These are phyloP conservation scores for Monotropa hypopitys DNA, from an alignment of 179 eudicot species.

Conservation along the genomic window DNA sequence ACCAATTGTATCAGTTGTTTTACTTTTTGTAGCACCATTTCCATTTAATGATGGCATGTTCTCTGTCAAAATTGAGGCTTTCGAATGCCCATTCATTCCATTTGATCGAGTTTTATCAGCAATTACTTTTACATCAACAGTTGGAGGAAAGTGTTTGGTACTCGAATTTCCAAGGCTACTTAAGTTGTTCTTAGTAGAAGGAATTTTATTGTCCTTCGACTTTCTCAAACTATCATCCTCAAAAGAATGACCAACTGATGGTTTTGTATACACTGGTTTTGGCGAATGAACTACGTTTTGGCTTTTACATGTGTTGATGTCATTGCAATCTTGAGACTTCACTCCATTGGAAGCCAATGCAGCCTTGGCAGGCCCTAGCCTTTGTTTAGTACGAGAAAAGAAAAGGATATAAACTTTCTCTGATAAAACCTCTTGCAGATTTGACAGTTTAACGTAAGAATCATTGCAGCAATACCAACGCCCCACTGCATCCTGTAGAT, in stretches of 20 bases:
- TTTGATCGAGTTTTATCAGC: conserved; percentile 2
- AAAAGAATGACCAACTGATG: conserved; percentile 15
- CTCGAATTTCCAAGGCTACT: conserved; percentile 26
- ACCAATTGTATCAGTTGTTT: conserved; percentile 15
- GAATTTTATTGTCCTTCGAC: conserved; percentile 30
- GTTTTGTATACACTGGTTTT: conserved; percentile 21
- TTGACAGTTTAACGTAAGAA: conserved; percentile 55
- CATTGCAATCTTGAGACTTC: conserved; percentile 38
- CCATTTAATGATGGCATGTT: conserved; percentile 16
- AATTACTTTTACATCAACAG: conserved; percentile 22
- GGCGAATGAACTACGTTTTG: conserved; percentile 15
- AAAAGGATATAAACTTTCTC: conserved; percentile 93
- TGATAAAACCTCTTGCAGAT: conserved; percentile 65
- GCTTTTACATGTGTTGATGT: conserved; percentile 23
- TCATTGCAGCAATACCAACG: conserved; percentile 99
- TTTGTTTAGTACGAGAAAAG: conserved; percentile 69
- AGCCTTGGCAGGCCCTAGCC: conserved; percentile 33
- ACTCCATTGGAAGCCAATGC: conserved; percentile 38
- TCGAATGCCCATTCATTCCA: conserved; percentile 22
- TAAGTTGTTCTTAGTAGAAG: conserved; percentile 22
- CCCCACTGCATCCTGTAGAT: conserved; percentile 61
- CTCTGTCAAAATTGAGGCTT: conserved; percentile 20
- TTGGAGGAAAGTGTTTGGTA: conserved; percentile 17
- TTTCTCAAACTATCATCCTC: conserved; percentile 22
- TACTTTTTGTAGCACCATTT: conserved; percentile 24